Base-by-base conservation (phyloP, 345 rosid species). In the Geranium brycei region DNA sequence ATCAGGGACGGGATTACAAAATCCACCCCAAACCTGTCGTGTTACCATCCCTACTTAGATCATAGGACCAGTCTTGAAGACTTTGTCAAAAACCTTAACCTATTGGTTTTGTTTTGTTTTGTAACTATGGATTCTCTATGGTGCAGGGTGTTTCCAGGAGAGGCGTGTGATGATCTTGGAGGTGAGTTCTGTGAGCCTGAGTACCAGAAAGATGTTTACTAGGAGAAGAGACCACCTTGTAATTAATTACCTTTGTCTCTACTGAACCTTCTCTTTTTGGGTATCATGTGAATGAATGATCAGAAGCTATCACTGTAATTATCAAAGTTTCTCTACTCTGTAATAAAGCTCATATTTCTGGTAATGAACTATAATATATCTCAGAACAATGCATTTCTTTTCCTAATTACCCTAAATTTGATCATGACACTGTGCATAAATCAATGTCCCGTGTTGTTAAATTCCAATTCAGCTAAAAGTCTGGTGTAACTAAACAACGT, bases 131-230 rank as follows among this genome's bases (percentile, higher is more conserved):
- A 23, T 23, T 23, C 2, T 23, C 28, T 23, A 23, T 59, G 61
- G 60, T 70, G 67, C 89, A 87, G 96, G 64, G 91, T 84, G 51
- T 89, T 89, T 64, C 55, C 59, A 1, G 92, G 64, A 59, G 98
- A 91, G 77, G 93, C 96, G 2, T 91, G 96, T 59, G 96, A 91
- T 70, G 93, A 87, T 78, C 95, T 89, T 40, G 96, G 96, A 63
- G 96, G 96, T 67, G 91, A 92, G 73, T 92, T 92, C 84, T 87
- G 96, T 6, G 83, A 81, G 51, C 78, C 88, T 15, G 91, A 80
- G 55, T 84, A 75, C 57, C 80, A 79, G 71, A 72, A 28, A 60
- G 81, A 75, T 75, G 83, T 66, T 57, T 62, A 71, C 23, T 76
- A 62, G 63, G 51, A 64, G 67, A 73, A 23, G 28, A 63, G 60